These are phyloP conservation scores for Cyberlindnera misumaiensis DNA, from an alignment of 805 yeast species.

Conservation along the genomic window DNA sequence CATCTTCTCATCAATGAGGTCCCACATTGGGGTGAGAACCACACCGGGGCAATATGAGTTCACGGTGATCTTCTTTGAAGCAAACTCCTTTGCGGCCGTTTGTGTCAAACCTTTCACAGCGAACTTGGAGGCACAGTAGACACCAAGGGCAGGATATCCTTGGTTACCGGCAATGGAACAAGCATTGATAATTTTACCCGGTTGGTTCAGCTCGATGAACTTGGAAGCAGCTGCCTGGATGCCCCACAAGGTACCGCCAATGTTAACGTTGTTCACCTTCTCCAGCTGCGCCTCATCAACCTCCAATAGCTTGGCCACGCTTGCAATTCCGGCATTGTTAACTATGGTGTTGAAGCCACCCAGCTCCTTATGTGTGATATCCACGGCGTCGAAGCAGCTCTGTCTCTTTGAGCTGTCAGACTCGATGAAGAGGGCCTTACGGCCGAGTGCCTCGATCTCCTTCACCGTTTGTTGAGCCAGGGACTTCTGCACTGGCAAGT, in stretches of 20 bases:
- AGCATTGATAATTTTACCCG: constrained; percentile 34
- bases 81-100: constrained; percentile 32
- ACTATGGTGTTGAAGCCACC: constrained; percentile 31
- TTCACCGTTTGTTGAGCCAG: constrained; percentile 20
- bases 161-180: constrained; percentile 30
- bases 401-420: constrained; percentile 22
- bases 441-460: constrained; percentile 17
- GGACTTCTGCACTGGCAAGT: constrained; percentile 19
- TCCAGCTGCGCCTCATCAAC: constrained; percentile 24
- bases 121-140: constrained; percentile 31
- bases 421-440: constrained; percentile 20
- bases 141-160: constrained; percentile 26
- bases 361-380: constrained; percentile 21
- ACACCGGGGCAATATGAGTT: constrained; percentile 35
- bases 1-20: constrained; percentile 23
- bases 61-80: constrained; percentile 29
- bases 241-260: constrained; percentile 28
- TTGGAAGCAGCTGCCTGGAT: constrained; percentile 28
- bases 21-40: constrained; percentile 34
- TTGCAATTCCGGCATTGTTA: constrained; percentile 32
- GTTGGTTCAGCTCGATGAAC: constrained; percentile 21
- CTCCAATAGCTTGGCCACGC: constrained; percentile 23
- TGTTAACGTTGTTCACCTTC: constrained; percentile 23
- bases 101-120: constrained; percentile 33
- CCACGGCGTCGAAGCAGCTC: constrained; percentile 23